Conservation (phyloP, 257 asterid species). For the Solanum paucissectum region DNA sequence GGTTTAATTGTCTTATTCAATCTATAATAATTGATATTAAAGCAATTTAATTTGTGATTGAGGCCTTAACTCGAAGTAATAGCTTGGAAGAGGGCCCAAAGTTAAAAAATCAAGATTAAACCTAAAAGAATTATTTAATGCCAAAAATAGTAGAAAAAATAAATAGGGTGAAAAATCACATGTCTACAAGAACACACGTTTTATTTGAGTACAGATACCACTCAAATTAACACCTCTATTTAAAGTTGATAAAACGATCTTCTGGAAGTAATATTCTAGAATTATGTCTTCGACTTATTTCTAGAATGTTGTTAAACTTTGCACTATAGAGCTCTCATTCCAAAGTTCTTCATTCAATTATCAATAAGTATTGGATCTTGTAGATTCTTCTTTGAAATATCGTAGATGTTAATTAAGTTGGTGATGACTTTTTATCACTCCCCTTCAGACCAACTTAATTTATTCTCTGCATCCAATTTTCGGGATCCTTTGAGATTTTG, state of each 20-base stretch:
- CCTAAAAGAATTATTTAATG: too few relatives aligned
- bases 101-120: too few relatives aligned
- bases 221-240: neutral
- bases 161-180: too few relatives aligned
- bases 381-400: neutral
- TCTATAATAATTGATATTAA: too few relatives aligned
- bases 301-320: neutral
- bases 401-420: neutral
- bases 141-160: too few relatives aligned
- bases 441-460: neutral
- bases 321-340: neutral
- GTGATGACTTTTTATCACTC: neutral
- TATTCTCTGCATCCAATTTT: neutral
- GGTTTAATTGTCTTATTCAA: neutral
- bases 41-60: neutral
- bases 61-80: neutral
- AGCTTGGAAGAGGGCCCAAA: neutral
- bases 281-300: neutral
- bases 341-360: neutral
- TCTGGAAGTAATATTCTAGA: neutral
- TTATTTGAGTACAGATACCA: too few relatives aligned
- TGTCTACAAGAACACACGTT: too few relatives aligned
- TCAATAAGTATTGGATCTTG: neutral
- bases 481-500: neutral
- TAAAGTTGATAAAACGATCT: neutral